phyloP scores from a whole-genome alignment of 129 eudicot species.

The Artemisia annua region DNA sequence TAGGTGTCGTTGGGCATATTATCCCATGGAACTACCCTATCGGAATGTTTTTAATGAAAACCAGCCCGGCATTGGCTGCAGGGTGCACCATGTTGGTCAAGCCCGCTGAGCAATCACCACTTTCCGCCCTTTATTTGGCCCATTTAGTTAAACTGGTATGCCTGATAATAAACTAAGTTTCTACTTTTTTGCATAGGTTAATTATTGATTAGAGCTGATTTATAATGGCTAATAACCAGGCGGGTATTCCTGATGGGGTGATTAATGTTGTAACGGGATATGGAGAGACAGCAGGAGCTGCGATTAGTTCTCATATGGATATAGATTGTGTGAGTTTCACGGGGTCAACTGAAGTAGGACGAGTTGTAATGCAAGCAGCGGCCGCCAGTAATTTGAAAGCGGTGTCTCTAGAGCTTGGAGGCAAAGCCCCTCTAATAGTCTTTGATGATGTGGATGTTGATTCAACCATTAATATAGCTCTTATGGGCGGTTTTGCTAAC shows the following conservation, averaged over 20 bases:
- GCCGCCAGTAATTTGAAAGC: conserved; percentile 87
- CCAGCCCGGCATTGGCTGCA: conserved; percentile 83
- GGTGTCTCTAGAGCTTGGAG: conserved; percentile 90
- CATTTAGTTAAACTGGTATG: conserved; percentile 73
- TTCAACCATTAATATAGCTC: conserved; percentile 53
- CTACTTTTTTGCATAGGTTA: background rate
- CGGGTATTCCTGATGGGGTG: conserved; percentile 96
- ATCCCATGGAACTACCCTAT: conserved; percentile 92
- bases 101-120: conserved; percentile 96
- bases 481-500: conserved; percentile 51
- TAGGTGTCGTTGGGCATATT: conserved; percentile 91
- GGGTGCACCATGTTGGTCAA: conserved; percentile 95
- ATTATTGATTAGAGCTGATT: background rate
- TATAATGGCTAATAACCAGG: conserved; percentile 39
- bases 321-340: conserved; percentile 81
- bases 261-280: conserved; percentile 75
- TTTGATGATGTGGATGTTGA: conserved; percentile 88
- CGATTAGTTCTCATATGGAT: conserved; percentile 89
- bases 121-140: conserved; percentile 77
- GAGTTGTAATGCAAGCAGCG: conserved; percentile 80
- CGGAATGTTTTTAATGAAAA: conserved; percentile 64
- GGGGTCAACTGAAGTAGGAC: conserved; percentile 81
- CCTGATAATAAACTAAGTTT: background rate
- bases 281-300: conserved; percentile 79
- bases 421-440: conserved; percentile 80